These are phyloP conservation scores for Sporopachydermia quercuum DNA, from an alignment of 805 yeast genomes.

Conservation along the genomic window DNA sequence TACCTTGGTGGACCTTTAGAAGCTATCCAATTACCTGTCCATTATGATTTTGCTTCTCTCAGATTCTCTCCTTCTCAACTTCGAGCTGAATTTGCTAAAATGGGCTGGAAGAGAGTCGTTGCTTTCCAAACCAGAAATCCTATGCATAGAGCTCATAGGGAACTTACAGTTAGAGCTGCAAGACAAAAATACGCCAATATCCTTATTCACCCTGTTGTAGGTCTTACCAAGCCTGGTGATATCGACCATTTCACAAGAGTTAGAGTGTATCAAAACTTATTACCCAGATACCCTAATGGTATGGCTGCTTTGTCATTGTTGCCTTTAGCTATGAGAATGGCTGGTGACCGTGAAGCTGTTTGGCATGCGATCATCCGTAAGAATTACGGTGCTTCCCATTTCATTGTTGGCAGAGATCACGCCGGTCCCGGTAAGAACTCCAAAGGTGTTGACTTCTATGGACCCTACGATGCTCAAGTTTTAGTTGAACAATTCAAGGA, in stretches of 20 bases:
- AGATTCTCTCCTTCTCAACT: constrained; percentile 86
- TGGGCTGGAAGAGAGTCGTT: constrained; percentile 80
- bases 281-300: constrained; percentile 88
- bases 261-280: constrained; percentile 81
- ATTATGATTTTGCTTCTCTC: constrained; percentile 77
- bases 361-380: constrained; percentile 97
- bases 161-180: constrained; percentile 93
- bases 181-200: constrained; percentile 77
- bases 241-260: constrained; percentile 97
- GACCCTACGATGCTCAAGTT: constrained; percentile 93
- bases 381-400: constrained; percentile 93
- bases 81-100: constrained; percentile 65
- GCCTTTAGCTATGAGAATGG: constrained; percentile 98
- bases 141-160: constrained; percentile 97
- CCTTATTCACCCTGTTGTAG: constrained; percentile 92
- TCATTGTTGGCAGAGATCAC: constrained; percentile 95
- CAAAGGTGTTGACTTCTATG: constrained; percentile 85
- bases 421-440: constrained; percentile 93
- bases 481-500: constrained; percentile 60
- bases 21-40: constrained; percentile 72
- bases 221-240: constrained; percentile 94
- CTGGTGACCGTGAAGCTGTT: constrained; percentile 95
- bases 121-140: constrained; percentile 98
- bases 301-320: constrained; percentile 79
- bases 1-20: constrained; percentile 82